phyloP scores from a whole-genome alignment of 352 stramenopile species.

The Globisporangium canariense region DNA sequence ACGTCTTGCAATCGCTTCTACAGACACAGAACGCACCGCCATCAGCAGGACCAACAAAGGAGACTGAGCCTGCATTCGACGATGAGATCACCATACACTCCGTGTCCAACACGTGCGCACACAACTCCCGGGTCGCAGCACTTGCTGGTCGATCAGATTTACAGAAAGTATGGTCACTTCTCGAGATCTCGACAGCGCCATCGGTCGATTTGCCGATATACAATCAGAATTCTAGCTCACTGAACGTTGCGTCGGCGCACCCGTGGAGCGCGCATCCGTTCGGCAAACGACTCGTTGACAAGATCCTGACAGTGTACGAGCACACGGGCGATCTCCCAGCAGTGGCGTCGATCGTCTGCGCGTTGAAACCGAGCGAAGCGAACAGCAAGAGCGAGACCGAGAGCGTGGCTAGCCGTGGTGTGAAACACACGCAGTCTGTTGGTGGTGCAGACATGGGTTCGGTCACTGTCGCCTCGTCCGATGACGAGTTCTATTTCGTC shows the following conservation, averaged over 20 bases:
- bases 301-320: slow-evolving; percentile 80
- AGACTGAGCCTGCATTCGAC: slow-evolving; percentile 1
- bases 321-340: slow-evolving; percentile 69
- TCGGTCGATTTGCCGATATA: slow-evolving; percentile 50
- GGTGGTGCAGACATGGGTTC: slow-evolving; percentile 2
- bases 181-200: slow-evolving; percentile 64
- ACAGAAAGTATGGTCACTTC: slow-evolving; percentile 77
- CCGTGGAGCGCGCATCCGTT: slow-evolving; percentile 82
- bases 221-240: slow-evolving; percentile 21
- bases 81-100: slow-evolving; percentile 11
- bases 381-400: slow-evolving; percentile 4
- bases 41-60: not conserved
- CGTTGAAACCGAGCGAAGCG: slow-evolving; percentile 41
- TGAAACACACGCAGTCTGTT: slow-evolving; percentile 1
- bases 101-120: slow-evolving; percentile 46
- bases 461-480: slow-evolving; percentile 9
- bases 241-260: slow-evolving; percentile 40
- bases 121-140: slow-evolving; percentile 53
- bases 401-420: not conserved
- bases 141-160: slow-evolving; percentile 64
- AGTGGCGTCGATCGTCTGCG: slow-evolving; percentile 76
- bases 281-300: slow-evolving; percentile 68
- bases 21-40: slow-evolving; percentile 10
- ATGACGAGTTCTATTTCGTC: slow-evolving; percentile 23
- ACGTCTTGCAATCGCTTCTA: slow-evolving; percentile 41